Base-by-base conservation (phyloP, 148 eudicot genomes). In the Rhododendron simsii region DNA sequence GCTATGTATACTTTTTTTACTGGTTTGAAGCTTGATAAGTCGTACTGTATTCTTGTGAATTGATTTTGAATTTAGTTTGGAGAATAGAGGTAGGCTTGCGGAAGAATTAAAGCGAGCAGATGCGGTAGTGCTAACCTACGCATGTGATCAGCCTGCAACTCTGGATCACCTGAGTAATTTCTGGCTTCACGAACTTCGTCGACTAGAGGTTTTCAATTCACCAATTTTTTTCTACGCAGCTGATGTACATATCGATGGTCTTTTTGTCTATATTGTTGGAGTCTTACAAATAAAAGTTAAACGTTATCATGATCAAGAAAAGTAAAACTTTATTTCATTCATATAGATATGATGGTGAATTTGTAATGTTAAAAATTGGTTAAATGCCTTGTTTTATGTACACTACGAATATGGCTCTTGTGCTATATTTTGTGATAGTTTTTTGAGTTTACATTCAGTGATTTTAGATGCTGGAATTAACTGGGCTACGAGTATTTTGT, bases 21-120 rank as follows among this genome's bases (percentile, higher is more conserved):
- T 10, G 3, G 13, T 30, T 59, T 85, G 74, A 51, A 39, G 20
- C 5, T 80, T 65, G 82, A 53, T 37, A 18, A 0, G 39, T 2
- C 35, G 0, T 73, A 16, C 57, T 78, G 0, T 69, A 11, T 13
- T 20, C 15, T 87, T 50, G 15, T 9, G n/a, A 18, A 39, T 82
- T 28, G 51, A 48, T 82, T 26, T 85, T 81, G 81, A 67, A 12
- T 79, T 81, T 85, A 93, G 95, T 86, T 86, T 92, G 91, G 92
- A 93, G 92, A 85, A 87, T 81, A 92, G 91, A 87, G 91, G 90
- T 18, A 91, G 80, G 86, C 90, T 93, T 78, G 92, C 91, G 28
- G 95, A 92, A 84, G 95, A 93, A 81, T 55, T 93, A 86, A 90
- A 89, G 86, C 92, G 93, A 81, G 95, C 95, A 2, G 95, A 93